Evolutionary conservation across 106 monocot genomes (phyloP), one percentile per base, ranked within the genome.

Genomic region (Phalaenopsis aphrodite): DNA sequence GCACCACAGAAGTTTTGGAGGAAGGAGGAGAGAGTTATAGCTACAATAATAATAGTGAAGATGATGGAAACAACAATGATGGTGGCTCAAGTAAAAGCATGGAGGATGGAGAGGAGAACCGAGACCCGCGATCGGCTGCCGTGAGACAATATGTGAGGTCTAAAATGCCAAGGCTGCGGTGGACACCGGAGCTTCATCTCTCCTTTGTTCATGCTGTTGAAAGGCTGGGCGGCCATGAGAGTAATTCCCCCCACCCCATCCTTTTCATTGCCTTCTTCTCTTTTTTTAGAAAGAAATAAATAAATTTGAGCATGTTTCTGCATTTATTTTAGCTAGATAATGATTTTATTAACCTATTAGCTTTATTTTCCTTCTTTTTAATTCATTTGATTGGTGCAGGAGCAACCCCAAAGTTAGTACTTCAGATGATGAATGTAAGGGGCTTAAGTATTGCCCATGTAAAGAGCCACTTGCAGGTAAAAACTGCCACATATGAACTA

Each of bases 381-480:
- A 24, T 21, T 65, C 10, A 65, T 65, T 65, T 65, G 64, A 14
- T 17, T 79, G 37, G 1, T 77, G 81, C 81, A 87, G 84, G 81
- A 87, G 87, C 87, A 30, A 87, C 87, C 2, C 87, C 87, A 15
- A 87, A 87, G 76, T 67, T 84, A 41, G 87, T 87, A 36, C 87
- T 87, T 75, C 81, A 87, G 66, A 75, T 84, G 84, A 87, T 87
- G 87, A 87, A 87, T 82, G 78, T 87, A 19, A 81, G 36, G 56
- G 87, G 84, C 9, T 75, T 87, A 15, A 82, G 72, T 36, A 81
- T 87, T 55, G 58, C 84, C 23, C 87, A 87, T 75, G 81, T 87
- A 12, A 87, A 87, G 81, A 87, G 87, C n/a, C 87, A 87, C 75
- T 76, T 87, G 72, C 87, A 87, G 81, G 87, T 86, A 77, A 77